phyloP scores from a whole-genome alignment of 1,139 yeast species.

The Suhomyces anneliseae region DNA sequence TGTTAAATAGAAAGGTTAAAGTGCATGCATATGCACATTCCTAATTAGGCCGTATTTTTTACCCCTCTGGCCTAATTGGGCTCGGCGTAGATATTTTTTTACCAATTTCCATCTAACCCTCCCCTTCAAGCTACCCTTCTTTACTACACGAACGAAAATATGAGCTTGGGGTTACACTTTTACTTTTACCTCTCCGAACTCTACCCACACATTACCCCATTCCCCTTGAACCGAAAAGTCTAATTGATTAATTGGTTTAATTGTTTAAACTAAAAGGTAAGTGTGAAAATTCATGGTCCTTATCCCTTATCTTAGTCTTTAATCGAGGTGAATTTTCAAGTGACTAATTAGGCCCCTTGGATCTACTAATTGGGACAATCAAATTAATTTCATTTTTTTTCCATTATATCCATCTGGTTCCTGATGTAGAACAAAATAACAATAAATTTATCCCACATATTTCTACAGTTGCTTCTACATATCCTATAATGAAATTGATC shows the following conservation, averaged over 20 bases:
- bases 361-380: not conserved
- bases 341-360: no score
- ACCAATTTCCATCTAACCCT: not conserved
- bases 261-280: no score
- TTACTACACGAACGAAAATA: not conserved
- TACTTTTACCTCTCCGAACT: constrained; percentile 1
- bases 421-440: not conserved
- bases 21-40: constrained; percentile 6
- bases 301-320: no score
- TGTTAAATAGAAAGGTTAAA: not conserved
- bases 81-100: not conserved
- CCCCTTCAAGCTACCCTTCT: not conserved
- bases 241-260: not conserved
- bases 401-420: not conserved
- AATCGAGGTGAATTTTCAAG: no score
- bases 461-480: no score
- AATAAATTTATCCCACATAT: no score
- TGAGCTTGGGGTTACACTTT: not conserved
- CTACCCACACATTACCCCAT: constrained; percentile 5
- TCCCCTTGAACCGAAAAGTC: constrained; percentile 2
- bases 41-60: constrained; percentile 4
- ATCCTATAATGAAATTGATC: no score
- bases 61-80: constrained; percentile 5
- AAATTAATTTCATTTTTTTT: no score
- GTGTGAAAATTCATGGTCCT: no score